Evolutionary conservation across 768 basidiomycete genomes (phyloP), one percentile per base, ranked within the genome.

Genomic region (Termitomyces sp.): DNA sequence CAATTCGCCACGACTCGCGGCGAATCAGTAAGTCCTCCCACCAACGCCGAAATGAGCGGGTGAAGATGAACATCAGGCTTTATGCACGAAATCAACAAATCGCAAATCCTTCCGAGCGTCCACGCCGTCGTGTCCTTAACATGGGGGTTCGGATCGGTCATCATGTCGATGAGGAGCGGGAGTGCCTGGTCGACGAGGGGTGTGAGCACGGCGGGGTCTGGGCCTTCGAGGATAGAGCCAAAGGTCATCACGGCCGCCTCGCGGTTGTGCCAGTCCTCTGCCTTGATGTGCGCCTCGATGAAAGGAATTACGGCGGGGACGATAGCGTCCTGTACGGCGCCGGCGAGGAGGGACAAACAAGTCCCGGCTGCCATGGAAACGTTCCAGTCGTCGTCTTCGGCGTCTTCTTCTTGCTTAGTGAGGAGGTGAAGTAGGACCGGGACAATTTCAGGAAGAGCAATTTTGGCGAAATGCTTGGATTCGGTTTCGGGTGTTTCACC

Each of bases 231-330:
- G 64, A 99, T 98, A 0, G 93, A 95, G 41, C 96, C 96, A 64
- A 98, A 99, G 18, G 95, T 86, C 95, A 98, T 99, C 53, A 98
- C 86, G 5, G 95, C 96, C 0, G 97, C 97, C 69, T 99, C 97
- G 39, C 97, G 92, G 52, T 86, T 78, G 65, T 91, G 93, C 97
- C 97, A 99, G 66, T 97, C 92, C 27, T 85, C 79, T 23, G 85
- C 76, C 66, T 89, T 91, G 78, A 99, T 98, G 73, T 98, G 86
- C 15, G 86, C 86, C 73, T 98, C 97, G 64, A 99, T 98, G 79
- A 98, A 99, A 7, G 97, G 96, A 52, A 99, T 95, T 49, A 98
- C 91, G 7, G 87, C 86, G 1, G 89, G 85, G 10, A 99, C 96
- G 60, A 99, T 90, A 12, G 82, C 76, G 66, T 99, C 96, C 52